These are phyloP conservation scores for Xylaria flabelliformis DNA, from an alignment of 495 filamentous ascomycete genomes.

Conservation along the genomic window DNA sequence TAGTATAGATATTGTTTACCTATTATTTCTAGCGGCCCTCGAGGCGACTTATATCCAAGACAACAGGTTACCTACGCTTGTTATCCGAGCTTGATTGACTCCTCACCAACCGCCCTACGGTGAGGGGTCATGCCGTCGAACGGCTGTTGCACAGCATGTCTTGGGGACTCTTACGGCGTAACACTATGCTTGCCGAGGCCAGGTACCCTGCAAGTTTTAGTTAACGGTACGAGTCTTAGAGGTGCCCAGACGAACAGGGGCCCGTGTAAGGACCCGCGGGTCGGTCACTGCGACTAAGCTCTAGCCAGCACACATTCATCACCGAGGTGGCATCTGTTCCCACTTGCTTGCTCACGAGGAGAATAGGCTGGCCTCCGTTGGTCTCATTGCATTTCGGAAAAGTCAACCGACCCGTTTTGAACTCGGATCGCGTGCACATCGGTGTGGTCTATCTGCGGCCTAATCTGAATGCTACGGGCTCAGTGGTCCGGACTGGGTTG, in stretches of 20 bases:
- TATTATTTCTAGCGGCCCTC: not conserved
- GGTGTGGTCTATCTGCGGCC: slow-evolving; percentile 14
- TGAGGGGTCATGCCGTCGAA: slow-evolving; percentile 27
- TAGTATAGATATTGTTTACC: not conserved
- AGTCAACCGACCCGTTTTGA: slow-evolving; percentile 25
- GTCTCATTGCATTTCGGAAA: slow-evolving; percentile 29
- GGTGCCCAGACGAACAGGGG: slow-evolving; percentile 16
- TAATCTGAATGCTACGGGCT: slow-evolving; percentile 15
- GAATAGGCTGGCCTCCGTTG: not conserved
- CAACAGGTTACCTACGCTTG: not conserved
- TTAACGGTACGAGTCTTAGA: slow-evolving; percentile 9
- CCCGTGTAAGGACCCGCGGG: slow-evolving; percentile 21
- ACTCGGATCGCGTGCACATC: slow-evolving; percentile 14
- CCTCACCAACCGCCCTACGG: slow-evolving; percentile 22
- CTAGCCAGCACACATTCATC: slow-evolving; percentile 23
- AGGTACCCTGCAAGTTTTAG: slow-evolving; percentile 18
- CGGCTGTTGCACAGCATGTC: slow-evolving; percentile 28
- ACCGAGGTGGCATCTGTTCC: slow-evolving; percentile 23
- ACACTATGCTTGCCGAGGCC: slow-evolving; percentile 20
- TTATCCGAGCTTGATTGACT: not conserved
- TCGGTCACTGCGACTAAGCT: slow-evolving; percentile 26
- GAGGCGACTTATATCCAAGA: not conserved
- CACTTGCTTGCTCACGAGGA: slow-evolving; percentile 1
- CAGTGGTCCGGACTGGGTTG: slow-evolving; percentile 16
- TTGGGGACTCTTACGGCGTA: slow-evolving; percentile 19